A percentile compares a stretch with the other conserved stretches of the same genome.
phyloP scores from a whole-genome alignment of 2,329 filamentous ascomycete genomes.

The Aspergillus pseudotamarii region DNA sequence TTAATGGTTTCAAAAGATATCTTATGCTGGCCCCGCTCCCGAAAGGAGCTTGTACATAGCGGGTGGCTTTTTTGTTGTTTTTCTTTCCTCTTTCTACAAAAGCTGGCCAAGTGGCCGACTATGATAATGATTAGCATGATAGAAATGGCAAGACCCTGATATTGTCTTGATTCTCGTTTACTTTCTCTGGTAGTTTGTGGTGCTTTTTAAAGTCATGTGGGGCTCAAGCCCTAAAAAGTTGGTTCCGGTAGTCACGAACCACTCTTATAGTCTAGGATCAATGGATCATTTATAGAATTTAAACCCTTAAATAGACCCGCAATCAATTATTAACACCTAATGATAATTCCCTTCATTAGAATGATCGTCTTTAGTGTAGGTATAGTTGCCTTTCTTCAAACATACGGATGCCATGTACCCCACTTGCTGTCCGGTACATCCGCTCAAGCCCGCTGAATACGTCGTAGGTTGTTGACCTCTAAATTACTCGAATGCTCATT shows the following conservation, averaged over 20 bases:
- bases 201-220: conserved; percentile 1
- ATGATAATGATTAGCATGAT: conserved; percentile 26
- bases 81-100: neutral
- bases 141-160: conserved; percentile 18
- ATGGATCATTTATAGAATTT: neutral
- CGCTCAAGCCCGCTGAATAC: too few species aligned
- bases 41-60: conserved; percentile 22
- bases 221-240: conserved; percentile 1
- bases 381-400: neutral
- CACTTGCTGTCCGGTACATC: too few species aligned
- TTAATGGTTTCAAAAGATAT: conserved; percentile 15
- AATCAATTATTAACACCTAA: neutral
- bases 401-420: too few species aligned
- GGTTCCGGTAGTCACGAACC: neutral
- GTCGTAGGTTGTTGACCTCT: too few species aligned
- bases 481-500: too few species aligned
- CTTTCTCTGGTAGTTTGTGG: neutral
- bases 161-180: neutral
- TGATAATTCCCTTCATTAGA: neutral
- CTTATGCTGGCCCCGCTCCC: conserved; percentile 11
- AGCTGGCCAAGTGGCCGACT: conserved; percentile 9
- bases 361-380: neutral
- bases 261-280: neutral
- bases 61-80: conserved; percentile 5
- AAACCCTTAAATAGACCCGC: neutral